phyloP scores from a whole-genome alignment of 2,329 filamentous ascomycete species.

The Penicillium sp. region DNA sequence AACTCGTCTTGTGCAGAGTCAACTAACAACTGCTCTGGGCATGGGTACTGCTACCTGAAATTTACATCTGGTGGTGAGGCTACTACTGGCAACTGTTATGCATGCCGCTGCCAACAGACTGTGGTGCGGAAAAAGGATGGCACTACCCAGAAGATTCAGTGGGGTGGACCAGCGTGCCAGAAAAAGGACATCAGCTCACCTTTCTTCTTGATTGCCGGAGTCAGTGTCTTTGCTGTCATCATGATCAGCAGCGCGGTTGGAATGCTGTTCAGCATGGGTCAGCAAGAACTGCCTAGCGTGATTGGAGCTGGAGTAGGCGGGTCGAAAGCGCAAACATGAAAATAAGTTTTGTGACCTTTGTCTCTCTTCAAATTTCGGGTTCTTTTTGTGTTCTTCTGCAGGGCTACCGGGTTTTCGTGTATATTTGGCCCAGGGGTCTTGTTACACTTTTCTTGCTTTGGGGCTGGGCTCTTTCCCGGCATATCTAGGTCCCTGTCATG shows the following conservation, averaged over 20 bases:
- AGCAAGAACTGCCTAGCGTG: slow-evolving; percentile 86
- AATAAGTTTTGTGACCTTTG: background rate
- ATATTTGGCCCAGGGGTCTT: background rate
- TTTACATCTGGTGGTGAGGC: slow-evolving; percentile 48
- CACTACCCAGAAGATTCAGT: slow-evolving; percentile 66
- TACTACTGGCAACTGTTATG: slow-evolving; percentile 64
- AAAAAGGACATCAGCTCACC: slow-evolving; percentile 87
- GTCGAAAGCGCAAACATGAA: slow-evolving; percentile 45
- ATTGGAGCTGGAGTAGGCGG: slow-evolving; percentile 91
- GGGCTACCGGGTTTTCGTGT: background rate
- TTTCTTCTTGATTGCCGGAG: slow-evolving; percentile 82
- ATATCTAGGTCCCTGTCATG: background rate
- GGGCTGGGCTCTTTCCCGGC: background rate
- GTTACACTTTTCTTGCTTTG: background rate
- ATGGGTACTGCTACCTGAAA: slow-evolving; percentile 73
- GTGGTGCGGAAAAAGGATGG: slow-evolving; percentile 46
- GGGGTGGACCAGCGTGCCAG: slow-evolving; percentile 83
- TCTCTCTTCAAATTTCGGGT: background rate
- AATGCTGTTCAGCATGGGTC: slow-evolving; percentile 78
- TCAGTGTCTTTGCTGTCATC: slow-evolving; percentile 69
- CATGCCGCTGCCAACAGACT: slow-evolving; percentile 71
- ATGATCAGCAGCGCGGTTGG: slow-evolving; percentile 70
- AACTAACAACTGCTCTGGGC: slow-evolving; percentile 79
- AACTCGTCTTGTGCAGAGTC: slow-evolving; percentile 65
- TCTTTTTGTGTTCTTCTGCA: background rate